A percentile compares a stretch with the other conserved stretches of the same genome.
These are phyloP conservation scores for Thielaviopsis musarum DNA, from an alignment of 2,329 filamentous ascomycete species.

Conservation along the genomic window DNA sequence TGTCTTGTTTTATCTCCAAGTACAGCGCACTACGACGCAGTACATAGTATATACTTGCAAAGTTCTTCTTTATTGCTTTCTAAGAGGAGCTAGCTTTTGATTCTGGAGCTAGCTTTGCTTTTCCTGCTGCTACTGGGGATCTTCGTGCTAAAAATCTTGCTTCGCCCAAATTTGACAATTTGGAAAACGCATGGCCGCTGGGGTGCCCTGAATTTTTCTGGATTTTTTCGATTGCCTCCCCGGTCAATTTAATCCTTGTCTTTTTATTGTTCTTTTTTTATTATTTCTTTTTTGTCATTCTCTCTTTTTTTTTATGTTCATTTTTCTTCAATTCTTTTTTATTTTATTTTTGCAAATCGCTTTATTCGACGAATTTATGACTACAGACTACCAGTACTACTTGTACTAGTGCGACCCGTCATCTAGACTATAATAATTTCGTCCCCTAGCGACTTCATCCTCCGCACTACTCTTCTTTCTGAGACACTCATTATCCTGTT, in stretches of 20 bases:
- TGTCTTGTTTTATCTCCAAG: too few species aligned
- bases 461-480: background rate
- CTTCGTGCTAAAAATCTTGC: background rate
- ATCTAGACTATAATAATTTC: background rate
- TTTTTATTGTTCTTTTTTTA: background rate
- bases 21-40: too few species aligned
- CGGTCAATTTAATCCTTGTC: background rate
- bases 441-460: background rate
- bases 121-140: background rate
- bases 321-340: background rate
- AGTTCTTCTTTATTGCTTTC: too few species aligned
- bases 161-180: slow-evolving; percentile 4
- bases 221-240: background rate
- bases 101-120: background rate
- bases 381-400: background rate
- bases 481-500: background rate
- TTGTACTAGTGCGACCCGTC: background rate
- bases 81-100: too few species aligned
- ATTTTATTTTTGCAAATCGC: background rate
- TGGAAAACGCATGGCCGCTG: slow-evolving; percentile 5
- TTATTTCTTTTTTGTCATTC: background rate
- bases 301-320: background rate
- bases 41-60: too few species aligned
- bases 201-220: background rate
- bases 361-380: background rate